These are phyloP conservation scores for Ensete ventricosum DNA, from an alignment of 176 grass and related monocot genomes.

Conservation along the genomic window DNA sequence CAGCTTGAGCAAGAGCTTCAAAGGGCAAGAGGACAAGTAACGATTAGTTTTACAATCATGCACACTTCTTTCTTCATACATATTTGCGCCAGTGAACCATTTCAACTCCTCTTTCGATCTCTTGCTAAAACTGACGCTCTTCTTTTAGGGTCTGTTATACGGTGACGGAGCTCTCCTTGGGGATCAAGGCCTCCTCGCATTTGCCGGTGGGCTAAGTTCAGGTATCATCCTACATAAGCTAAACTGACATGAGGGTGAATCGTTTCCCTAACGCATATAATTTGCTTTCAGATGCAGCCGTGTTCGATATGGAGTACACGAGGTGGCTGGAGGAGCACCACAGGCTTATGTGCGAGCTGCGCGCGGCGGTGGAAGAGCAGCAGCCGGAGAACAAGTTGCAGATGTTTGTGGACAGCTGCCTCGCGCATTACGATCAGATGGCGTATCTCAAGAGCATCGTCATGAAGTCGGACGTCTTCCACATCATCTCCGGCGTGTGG, in stretches of 20 bases:
- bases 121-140: too few relatives aligned
- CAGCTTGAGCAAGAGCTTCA: constrained; percentile 75
- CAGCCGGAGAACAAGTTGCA: constrained; percentile 44
- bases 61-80: too few relatives aligned
- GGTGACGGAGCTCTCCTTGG: constrained; percentile 19
- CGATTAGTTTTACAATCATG: not conserved
- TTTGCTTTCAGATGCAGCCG: constrained; percentile 17
- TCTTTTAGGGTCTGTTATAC: constrained; percentile 33
- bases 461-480: constrained; percentile 46
- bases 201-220: too few relatives aligned
- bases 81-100: too few relatives aligned
- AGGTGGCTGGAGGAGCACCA: constrained; percentile 67
- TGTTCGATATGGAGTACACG: constrained; percentile 58
- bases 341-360: constrained; percentile 53
- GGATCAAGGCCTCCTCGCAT: constrained; percentile 22
- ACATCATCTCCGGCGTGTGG: constrained; percentile 61
- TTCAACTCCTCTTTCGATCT: too few relatives aligned
- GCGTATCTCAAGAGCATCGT: constrained; percentile 39
- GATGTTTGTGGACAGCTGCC: constrained; percentile 31
- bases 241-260: too few relatives aligned
- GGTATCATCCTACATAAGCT: too few relatives aligned
- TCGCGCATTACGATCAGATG: constrained; percentile 49
- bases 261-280: too few relatives aligned
- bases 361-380: constrained; percentile 45
- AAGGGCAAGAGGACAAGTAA: constrained; percentile 57